Conservation (phyloP, 2,329 filamentous ascomycete species). For the Huntiella omanensis region DNA sequence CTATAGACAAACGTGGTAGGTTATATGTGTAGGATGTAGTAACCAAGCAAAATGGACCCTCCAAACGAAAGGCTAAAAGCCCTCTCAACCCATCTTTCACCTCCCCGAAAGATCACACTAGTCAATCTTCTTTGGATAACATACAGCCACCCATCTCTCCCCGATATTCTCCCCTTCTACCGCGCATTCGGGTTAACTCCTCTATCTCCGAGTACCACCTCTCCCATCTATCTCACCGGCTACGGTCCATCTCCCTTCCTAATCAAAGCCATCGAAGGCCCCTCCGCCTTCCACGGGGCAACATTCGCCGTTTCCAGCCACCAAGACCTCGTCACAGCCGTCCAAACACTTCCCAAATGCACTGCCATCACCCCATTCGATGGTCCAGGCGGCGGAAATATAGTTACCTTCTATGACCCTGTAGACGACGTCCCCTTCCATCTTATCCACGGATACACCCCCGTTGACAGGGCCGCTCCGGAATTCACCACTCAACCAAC, state of each 20-base stretch:
- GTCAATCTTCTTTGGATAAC: not conserved
- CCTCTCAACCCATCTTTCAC: not conserved
- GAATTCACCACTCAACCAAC: slow-evolving; percentile 24
- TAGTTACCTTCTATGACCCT: slow-evolving; percentile 32
- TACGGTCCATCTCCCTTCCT: slow-evolving; percentile 43
- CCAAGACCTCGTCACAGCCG: slow-evolving; percentile 33
- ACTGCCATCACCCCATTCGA: slow-evolving; percentile 30
- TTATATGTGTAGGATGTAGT: no score
- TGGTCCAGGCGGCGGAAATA: slow-evolving; percentile 33
- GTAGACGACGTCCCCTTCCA: slow-evolving; percentile 39
- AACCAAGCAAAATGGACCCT: no score
- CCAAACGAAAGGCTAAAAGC: no score
- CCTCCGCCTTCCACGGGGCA: slow-evolving; percentile 34
- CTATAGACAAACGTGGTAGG: no score
- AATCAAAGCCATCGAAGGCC: slow-evolving; percentile 31
- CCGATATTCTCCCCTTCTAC: slow-evolving; percentile 23
- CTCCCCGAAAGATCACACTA: not conserved
- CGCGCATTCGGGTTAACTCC: slow-evolving; percentile 28
- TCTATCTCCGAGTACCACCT: slow-evolving; percentile 17
- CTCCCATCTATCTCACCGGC: slow-evolving; percentile 29
- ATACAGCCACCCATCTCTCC: slow-evolving; percentile 28
- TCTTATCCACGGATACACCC: slow-evolving; percentile 34
- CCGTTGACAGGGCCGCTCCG: slow-evolving; percentile 18
- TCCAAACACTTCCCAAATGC: slow-evolving; percentile 26
- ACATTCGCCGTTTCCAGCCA: slow-evolving; percentile 38